Base-by-base conservation (phyloP, 345 rosid genomes). In the Salix dunnii region DNA sequence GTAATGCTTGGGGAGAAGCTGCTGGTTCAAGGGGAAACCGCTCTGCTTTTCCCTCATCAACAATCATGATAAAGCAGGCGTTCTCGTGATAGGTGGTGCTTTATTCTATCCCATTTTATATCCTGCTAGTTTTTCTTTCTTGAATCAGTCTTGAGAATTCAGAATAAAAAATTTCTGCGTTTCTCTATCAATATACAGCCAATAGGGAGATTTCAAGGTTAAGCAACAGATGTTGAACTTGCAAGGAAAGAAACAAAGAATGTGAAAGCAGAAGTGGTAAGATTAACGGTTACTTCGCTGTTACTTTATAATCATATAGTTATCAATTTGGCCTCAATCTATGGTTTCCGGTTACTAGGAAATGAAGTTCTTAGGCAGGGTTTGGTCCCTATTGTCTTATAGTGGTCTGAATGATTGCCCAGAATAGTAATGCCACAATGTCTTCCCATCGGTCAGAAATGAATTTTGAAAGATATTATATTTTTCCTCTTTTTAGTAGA, bases 1-100 rank as follows among this genome's bases (percentile, higher is more conserved):
- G 99, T 70, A 93, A 91, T 86, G 99, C 99, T 74, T 93, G 98
- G 99, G 99, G 98, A 70, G 99, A 96, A 88, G 99, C 92, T 69
- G 90, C 92, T 51, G 92, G 92, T 40, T 82, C 88, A 55, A 81
- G 60, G 84, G 95, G 91, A 76, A 85, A 89, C 33, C 91, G 91
- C 38, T 78, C 92, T 73, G 90, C 95, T 72, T 83, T 91, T 72
- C 91, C 92, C 33, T 89, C 95, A 42, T 84, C 95, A 4, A 86
- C 90, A 16, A 89, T 91, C 80, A 91, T 91, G 92, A 87, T 91
- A 60, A 89, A 86, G 76, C 89, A 89, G 92, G 94, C 86, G 49
- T 71, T 74, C 38, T 69, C 49, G 38, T 77, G 67, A 74, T 6
- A 64, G 60, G 16, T 79, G 40, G 71, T 80, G 23, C 72, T 42